These are phyloP conservation scores for Helenozyma baotianmanensis DNA, from an alignment of 805 yeast genomes.

Conservation along the genomic window DNA sequence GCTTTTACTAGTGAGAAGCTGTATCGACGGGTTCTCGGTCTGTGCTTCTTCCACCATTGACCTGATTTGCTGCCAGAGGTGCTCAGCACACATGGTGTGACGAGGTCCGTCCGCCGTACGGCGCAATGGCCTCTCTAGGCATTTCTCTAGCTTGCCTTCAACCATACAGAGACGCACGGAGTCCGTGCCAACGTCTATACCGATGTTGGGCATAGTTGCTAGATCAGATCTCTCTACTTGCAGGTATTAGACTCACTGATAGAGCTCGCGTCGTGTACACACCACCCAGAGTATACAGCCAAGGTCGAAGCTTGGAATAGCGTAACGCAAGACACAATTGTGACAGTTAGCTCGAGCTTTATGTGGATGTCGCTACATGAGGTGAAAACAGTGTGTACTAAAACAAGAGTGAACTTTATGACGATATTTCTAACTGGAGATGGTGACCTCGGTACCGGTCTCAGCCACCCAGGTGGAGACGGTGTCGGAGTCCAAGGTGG, in stretches of 20 bases:
- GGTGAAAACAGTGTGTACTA: slow-evolving; percentile 2
- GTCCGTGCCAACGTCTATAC: slow-evolving; percentile 51
- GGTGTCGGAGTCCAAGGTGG: slow-evolving; percentile 36
- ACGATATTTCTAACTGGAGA: slow-evolving; percentile 12
- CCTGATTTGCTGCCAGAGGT: slow-evolving; percentile 9
- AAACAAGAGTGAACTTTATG: slow-evolving; percentile 4
- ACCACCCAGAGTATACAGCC: too few relatives aligned
- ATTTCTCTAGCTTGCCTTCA: slow-evolving; percentile 13
- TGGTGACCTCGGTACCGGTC: slow-evolving; percentile 46
- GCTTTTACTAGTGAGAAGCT: too few relatives aligned
- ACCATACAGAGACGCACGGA: slow-evolving; percentile 39
- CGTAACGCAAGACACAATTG: too few relatives aligned
- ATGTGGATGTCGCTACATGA: too few relatives aligned
- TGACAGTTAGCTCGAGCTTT: too few relatives aligned
- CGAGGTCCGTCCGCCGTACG: slow-evolving; percentile 5
- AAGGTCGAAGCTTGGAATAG: too few relatives aligned
- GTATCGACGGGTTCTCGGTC: too few relatives aligned
- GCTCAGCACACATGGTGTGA: slow-evolving; percentile 12
- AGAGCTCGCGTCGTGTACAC: too few relatives aligned
- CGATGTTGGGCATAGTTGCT: slow-evolving; percentile 26
- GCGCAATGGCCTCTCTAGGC: slow-evolving; percentile 5
- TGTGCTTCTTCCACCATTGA: slow-evolving; percentile 6
- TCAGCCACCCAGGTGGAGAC: slow-evolving; percentile 56
- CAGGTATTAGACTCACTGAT: too few relatives aligned
- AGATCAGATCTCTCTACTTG: too few relatives aligned